Percentiles rank a stretch among this genome's conserved stretches.
phyloP scores from a whole-genome alignment of 495 filamentous ascomycete species.

The Staphylotrichum tortipilum region DNA sequence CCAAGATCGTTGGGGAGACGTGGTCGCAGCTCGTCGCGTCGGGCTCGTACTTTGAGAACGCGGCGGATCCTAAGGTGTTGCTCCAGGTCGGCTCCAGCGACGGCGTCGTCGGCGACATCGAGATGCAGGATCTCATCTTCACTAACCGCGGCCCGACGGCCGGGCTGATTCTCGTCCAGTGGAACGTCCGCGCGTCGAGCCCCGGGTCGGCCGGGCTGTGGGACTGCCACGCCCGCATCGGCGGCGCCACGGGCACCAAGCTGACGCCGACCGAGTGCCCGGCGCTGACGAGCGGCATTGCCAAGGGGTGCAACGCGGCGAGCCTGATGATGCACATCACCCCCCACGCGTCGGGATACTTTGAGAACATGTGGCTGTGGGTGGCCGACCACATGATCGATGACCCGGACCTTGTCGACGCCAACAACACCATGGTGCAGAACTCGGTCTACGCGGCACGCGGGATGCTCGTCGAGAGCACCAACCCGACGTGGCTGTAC shows the following conservation, averaged over 20 bases:
- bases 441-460: slow-evolving; percentile 64
- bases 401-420: neutral
- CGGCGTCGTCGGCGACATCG: slow-evolving; percentile 52
- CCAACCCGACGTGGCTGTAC: slow-evolving; percentile 38
- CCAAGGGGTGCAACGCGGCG: slow-evolving; percentile 38
- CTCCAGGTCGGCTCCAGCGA: neutral
- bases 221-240: slow-evolving; percentile 14
- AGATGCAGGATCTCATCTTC: slow-evolving; percentile 73
- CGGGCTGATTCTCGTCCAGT: slow-evolving; percentile 78
- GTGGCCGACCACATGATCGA: slow-evolving; percentile 4
- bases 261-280: slow-evolving; percentile 56
- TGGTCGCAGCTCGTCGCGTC: slow-evolving; percentile 34
- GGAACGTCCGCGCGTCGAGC: slow-evolving; percentile 51
- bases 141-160: slow-evolving; percentile 59
- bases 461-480: slow-evolving; percentile 61
- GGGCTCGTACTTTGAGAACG: slow-evolving; percentile 39
- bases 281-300: slow-evolving; percentile 18
- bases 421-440: slow-evolving; percentile 5
- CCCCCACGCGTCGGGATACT: slow-evolving; percentile 56
- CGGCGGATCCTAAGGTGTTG: slow-evolving; percentile 52
- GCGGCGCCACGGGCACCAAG: slow-evolving; percentile 46
- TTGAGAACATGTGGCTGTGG: slow-evolving; percentile 75
- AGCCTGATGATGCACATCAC: slow-evolving; percentile 70
- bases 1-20: slow-evolving; percentile 40
- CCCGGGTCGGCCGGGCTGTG: slow-evolving; percentile 6